phyloP scores from a whole-genome alignment of 2,329 filamentous ascomycete genomes.

The Penicillium fuscoglaucum region DNA sequence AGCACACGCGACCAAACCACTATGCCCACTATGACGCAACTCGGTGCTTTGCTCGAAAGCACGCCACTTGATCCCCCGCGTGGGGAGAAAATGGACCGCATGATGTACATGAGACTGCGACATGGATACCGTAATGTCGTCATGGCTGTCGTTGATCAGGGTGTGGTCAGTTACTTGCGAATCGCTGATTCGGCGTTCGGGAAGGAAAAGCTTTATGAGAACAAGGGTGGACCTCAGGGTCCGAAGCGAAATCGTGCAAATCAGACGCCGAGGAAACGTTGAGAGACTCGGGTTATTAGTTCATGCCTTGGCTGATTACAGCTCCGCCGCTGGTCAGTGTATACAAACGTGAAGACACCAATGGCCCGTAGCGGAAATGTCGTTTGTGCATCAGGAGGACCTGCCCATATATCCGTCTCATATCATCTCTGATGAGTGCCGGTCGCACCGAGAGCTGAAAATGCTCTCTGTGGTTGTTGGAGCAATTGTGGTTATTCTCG shows the following conservation, averaged over 20 bases:
- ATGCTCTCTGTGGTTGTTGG: neutral
- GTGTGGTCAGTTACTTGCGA: constrained; percentile 82
- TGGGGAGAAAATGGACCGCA: constrained; percentile 48
- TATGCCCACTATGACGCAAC: constrained; percentile 71
- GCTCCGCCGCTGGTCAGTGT: neutral
- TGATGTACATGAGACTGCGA: constrained; percentile 75
- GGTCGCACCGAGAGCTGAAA: neutral
- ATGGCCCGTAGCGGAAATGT: neutral
- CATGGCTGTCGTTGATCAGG: constrained; percentile 84
- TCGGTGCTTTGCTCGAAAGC: constrained; percentile 69
- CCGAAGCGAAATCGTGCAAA: constrained; percentile 29
- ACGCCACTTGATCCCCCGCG: constrained; percentile 67
- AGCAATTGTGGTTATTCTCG: neutral
- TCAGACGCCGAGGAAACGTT: constrained; percentile 34
- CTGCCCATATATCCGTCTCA: neutral
- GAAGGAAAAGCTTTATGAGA: constrained; percentile 68
- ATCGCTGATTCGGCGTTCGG: constrained; percentile 79
- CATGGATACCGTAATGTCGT: constrained; percentile 82
- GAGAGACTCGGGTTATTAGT: constrained; percentile 8
- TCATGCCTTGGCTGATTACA: neutral
- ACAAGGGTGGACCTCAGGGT: constrained; percentile 29
- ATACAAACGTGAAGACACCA: neutral
- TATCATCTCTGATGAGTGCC: neutral
- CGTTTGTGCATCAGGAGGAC: neutral
- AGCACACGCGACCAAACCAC: constrained; percentile 67